Conservation (phyloP, 352 stramenopile genomes). For the Phytophthora chlamydospora region DNA sequence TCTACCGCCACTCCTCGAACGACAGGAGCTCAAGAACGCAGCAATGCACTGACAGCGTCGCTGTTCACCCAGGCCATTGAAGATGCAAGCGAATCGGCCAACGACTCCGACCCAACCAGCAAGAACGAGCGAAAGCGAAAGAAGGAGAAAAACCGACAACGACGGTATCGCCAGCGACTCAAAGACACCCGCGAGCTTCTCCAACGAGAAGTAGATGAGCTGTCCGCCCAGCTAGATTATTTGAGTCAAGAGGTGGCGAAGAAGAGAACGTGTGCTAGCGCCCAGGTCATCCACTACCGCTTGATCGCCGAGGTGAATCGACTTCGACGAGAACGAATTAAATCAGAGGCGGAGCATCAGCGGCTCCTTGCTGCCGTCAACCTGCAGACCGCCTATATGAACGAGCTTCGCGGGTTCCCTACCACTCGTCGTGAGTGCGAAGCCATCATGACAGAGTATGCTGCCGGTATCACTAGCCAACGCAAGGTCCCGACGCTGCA, state of each 20-base stretch:
- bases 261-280: background rate
- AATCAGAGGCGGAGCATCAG: conserved; percentile 22
- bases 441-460: background rate
- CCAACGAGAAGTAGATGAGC: conserved; percentile 13
- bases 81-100: too few species aligned
- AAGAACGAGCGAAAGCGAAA: conserved; percentile 7
- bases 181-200: conserved; percentile 18
- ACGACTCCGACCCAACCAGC: conserved; percentile 1
- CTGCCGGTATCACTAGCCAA: background rate
- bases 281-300: background rate
- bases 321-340: conserved; percentile 4
- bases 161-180: conserved; percentile 22
- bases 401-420: background rate
- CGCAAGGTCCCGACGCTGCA: background rate
- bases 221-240: conserved; percentile 7
- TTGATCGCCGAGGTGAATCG: conserved; percentile 10
- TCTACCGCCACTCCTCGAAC: too few species aligned
- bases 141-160: conserved; percentile 25
- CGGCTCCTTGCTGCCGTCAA: conserved; percentile 12
- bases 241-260: conserved; percentile 3
- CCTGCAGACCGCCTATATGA: conserved; percentile 19
- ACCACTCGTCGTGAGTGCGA: background rate
- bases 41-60: background rate
- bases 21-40: background rate
- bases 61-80: background rate